These are phyloP conservation scores for Nakazawaea ambrosiae DNA, from an alignment of 805 yeast genomes.

Conservation along the genomic window DNA sequence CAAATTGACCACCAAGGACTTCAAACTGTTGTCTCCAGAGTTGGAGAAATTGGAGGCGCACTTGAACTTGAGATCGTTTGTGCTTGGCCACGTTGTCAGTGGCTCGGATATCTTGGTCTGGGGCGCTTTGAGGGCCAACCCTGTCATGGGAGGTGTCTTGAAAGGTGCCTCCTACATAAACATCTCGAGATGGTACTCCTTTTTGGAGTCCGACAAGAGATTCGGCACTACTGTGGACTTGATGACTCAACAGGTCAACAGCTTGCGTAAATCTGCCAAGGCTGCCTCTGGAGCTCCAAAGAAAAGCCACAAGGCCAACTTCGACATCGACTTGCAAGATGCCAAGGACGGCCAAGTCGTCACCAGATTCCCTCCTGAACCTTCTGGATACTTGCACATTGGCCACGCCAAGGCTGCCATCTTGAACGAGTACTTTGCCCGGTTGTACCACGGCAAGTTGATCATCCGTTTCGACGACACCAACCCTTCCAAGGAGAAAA, in stretches of 20 bases:
- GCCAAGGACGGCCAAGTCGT: constrained; percentile 95
- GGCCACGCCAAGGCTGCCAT: constrained; percentile 99
- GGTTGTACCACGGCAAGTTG: constrained; percentile 91
- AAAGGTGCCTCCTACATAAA: constrained; percentile 80
- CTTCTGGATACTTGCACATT: constrained; percentile 97
- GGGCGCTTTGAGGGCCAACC: constrained; percentile 92
- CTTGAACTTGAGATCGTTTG: constrained; percentile 77
- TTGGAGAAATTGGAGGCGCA: constrained; percentile 78
- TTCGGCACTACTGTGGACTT: constrained; percentile 67
- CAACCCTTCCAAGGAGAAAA: constrained; percentile 94
- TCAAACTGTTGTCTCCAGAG: constrained; percentile 72
- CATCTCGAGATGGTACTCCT: constrained; percentile 89
- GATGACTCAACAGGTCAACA: constrained; percentile 63
- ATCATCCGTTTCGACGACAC: constrained; percentile 98
- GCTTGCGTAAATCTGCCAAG: constrained; percentile 56
- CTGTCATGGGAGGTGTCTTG: constrained; percentile 85
- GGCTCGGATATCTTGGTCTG: constrained; percentile 83
- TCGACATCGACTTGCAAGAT: constrained; percentile 85
- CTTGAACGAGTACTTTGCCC: constrained; percentile 93
- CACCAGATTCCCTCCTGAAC: constrained; percentile 99
- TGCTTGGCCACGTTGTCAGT: constrained; percentile 60
- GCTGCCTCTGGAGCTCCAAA: constrained; percentile 47
- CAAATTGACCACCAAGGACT: constrained; percentile 74
- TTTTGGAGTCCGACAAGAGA: constrained; percentile 56
- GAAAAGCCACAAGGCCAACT: constrained; percentile 89